Conservation (phyloP, 1,284 basidiomycete genomes). For the Boletus mariae region DNA sequence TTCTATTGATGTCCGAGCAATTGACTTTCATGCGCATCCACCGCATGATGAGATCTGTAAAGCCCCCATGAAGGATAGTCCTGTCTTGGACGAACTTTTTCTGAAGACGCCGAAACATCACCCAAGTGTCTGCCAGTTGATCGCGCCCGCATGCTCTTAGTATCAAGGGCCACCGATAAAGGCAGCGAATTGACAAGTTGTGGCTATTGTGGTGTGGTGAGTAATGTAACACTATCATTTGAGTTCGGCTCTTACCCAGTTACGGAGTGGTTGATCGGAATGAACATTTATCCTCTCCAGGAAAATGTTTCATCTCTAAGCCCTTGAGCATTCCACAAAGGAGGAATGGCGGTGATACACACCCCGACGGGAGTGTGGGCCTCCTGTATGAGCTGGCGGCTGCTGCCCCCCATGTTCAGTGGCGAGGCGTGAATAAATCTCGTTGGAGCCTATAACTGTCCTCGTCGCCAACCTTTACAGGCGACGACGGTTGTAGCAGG, state of each 20-base stretch:
- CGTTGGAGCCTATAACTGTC: neutral
- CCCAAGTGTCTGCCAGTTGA: neutral
- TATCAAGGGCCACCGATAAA: neutral
- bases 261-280: neutral
- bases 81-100: neutral
- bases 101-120: neutral
- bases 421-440: neutral
- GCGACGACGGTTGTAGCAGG: neutral
- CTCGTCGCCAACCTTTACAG: neutral
- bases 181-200: neutral
- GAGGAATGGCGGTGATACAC: neutral
- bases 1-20: neutral
- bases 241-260: neutral
- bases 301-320: neutral
- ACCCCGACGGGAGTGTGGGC: no score
- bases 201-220: neutral
- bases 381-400: neutral
- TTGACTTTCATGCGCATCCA: neutral
- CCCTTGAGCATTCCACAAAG: neutral
- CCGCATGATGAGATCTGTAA: no score
- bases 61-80: neutral
- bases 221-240: neutral
- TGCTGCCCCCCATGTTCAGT: neutral
- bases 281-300: neutral
- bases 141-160: neutral